A percentile compares a stretch with the other conserved stretches of the same genome.
phyloP scores from a whole-genome alignment of 2,329 filamentous ascomycete species.

The Penicillium vulpinum region DNA sequence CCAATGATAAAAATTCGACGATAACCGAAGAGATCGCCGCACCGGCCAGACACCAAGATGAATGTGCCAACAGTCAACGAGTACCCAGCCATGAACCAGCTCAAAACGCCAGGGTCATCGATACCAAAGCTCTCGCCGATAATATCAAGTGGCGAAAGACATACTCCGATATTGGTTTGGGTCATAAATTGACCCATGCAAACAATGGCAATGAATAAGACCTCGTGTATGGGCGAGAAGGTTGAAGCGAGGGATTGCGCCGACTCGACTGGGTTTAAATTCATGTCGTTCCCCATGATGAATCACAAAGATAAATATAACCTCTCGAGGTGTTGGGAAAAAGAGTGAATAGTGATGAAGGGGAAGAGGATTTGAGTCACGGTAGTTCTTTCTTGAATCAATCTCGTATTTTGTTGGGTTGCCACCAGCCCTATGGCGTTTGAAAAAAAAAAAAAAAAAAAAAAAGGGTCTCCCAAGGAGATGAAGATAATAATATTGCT shows the following conservation, averaged over 20 bases:
- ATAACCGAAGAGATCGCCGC: slow-evolving; percentile 42
- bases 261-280: slow-evolving; percentile 9
- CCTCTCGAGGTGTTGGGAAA: neutral
- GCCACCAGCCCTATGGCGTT: neutral
- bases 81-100: slow-evolving; percentile 61
- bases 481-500: neutral
- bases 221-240: slow-evolving; percentile 29
- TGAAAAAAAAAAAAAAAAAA: no score
- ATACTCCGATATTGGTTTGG: slow-evolving; percentile 51
- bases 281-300: slow-evolving; percentile 6
- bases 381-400: neutral
- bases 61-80: slow-evolving; percentile 48
- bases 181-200: slow-evolving; percentile 47
- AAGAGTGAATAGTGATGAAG: neutral
- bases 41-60: slow-evolving; percentile 40
- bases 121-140: slow-evolving; percentile 52
- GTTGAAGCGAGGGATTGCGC: slow-evolving; percentile 22
- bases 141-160: slow-evolving; percentile 51
- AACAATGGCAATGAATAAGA: slow-evolving; percentile 36
- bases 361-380: neutral
- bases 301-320: no score
- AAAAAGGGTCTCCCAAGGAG: neutral
- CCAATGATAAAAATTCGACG: slow-evolving; percentile 38
- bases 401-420: neutral
- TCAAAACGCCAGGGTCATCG: slow-evolving; percentile 47